phyloP scores from a whole-genome alignment of 306 rosid genomes.

The Prunus davidiana region DNA sequence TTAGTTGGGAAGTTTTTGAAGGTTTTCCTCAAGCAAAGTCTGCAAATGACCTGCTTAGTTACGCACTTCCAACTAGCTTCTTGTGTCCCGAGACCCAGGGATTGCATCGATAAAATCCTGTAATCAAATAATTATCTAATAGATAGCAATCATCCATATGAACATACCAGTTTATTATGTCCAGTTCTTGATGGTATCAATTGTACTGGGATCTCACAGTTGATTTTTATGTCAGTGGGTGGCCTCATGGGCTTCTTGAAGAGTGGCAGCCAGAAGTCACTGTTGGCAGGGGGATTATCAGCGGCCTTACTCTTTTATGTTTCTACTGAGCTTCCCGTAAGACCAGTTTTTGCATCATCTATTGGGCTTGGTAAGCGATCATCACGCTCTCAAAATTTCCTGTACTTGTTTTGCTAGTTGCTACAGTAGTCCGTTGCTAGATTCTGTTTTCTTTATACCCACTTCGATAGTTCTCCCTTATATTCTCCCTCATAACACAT shows the following conservation, averaged over 20 bases:
- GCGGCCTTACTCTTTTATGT: constrained; percentile 61
- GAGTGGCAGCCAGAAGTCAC: constrained; percentile 94
- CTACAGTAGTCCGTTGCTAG: background rate
- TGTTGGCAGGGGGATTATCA: constrained; percentile 84
- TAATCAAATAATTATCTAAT: background rate
- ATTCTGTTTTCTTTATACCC: background rate
- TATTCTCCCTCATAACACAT: background rate
- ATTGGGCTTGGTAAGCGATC: constrained; percentile 80
- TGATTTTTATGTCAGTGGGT: constrained; percentile 53
- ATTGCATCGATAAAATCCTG: background rate
- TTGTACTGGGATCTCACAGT: background rate
- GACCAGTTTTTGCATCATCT: constrained; percentile 83
- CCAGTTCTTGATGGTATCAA: background rate
- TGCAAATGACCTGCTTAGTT: background rate
- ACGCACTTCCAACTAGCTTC: background rate
- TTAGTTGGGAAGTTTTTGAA: background rate
- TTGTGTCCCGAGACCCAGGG: background rate
- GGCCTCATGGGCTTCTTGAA: constrained; percentile 91
- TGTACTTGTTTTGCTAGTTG: background rate
- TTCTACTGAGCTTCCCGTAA: constrained; percentile 64
- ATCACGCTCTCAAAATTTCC: background rate
- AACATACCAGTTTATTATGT: background rate
- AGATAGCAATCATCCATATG: background rate
- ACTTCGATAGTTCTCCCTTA: background rate
- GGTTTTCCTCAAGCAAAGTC: background rate